Evolutionary conservation across 1,139 yeast species (phyloP), one percentile per base, ranked within the genome.

Genomic region (Pichia sp.): DNA sequence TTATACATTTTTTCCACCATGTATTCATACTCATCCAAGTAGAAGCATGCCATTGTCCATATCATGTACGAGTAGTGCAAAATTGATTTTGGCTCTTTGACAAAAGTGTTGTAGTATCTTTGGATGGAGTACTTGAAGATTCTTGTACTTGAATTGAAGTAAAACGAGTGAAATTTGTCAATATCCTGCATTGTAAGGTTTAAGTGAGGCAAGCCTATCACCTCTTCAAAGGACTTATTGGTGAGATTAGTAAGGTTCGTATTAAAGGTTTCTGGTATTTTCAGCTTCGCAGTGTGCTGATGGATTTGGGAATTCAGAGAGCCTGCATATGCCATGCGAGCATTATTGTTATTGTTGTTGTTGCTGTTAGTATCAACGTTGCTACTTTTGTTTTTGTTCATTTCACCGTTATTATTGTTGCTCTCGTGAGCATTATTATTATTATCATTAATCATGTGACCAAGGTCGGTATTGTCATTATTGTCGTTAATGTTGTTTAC

Each of bases 21-120:
- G 15, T 52, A 16, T 36, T 56, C 56, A 50, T 60, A 62, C 26
- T 61, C 59, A 36, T 62, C 62, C 3, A 57, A 41, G 36, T 58
- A 53, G 40, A 62, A 51, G 15, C 59, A 54, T 11, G 58, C 54
- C 2, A 53, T 30, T 13, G 68, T 59, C 66, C 68, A 64, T 11
- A 63, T 57, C 55, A 62, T 54, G 45, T 63, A 64, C 8, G 61
- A 52, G 44, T 60, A 60, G 49, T 60, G 64, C 16, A 61, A 32
- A 2, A 64, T 49, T 4, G 53, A 41, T 10, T 40, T 34, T 0
- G 68, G 67, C 23, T 65, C 57, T 11, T 54, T 54, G 0, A 55
- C 32, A 32, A 64, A 59, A 11, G 55, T 55, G 32, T 58, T 34
- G 41, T 57, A 40, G 54, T 62, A 66, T 47, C 69, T 54, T 38